Evolutionary conservation across 2,329 filamentous ascomycete species (phyloP), one percentile per base, ranked within the genome.

Genomic region (Alternaria sp.): DNA sequence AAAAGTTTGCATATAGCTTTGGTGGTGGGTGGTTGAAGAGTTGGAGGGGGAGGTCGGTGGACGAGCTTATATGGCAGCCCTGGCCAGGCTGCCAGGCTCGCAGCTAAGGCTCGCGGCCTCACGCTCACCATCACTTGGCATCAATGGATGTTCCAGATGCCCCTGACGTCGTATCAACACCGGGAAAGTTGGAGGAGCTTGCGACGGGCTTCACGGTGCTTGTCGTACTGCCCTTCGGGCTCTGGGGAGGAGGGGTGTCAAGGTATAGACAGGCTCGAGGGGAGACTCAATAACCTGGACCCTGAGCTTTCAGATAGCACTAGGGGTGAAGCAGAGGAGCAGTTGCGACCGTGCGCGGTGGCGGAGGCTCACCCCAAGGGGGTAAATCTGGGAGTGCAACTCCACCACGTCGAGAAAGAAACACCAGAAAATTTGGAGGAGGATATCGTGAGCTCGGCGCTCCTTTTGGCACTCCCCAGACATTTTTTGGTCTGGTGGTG

Each of bases 131-230:
- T 17, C 15, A n/a, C 10, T 4, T 30, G 46, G 25, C 45, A 62
- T 45, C 26, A 11, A 12, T 19, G 23, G 45, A 21, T 30, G 36
- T 63, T 40, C 46, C 59, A 32, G 30, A 54, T 45, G 54, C 32
- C 50, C 49, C n/a, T 21, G n/a, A 23, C 44, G 59, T 49, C 32
- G 54, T 52, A 50, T 60, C 26, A 19, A 55, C 11, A 62, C 50
- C 50, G 15, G 62, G 44, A 58, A 62, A 68, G 19, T 61, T 55
- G 40, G 62, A 55, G 32, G 46, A 57, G 23, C 32, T 46, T 68
- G 54, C 56, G 36, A 25, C 17, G 43, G 36, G 43, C 52, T 15
- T 30, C 43, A 32, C 19, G 45, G 30, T 59, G 11, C 45, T 61
- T 25, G 9, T 51, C 40, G 25, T 54, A 49, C 46, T 56, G 13